Evolutionary conservation across 352 stramenopile species (phyloP).

Genomic region (Phytophthora sansomeana): DNA sequence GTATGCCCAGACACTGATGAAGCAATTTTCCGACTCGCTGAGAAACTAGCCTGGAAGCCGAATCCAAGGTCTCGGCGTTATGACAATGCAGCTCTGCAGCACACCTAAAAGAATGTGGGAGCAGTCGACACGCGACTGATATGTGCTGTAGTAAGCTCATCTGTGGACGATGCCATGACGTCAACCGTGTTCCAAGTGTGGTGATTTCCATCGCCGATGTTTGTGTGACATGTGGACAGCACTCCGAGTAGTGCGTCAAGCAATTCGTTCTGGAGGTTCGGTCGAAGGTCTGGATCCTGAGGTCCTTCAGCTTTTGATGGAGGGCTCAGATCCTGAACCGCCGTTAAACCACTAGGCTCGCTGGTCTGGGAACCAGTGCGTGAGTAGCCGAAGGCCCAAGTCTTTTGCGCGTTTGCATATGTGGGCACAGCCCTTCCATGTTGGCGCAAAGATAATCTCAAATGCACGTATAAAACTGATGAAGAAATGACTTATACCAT

Average conservation of each 20-base stretch:
- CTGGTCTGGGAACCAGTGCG: no score
- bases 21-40: no score
- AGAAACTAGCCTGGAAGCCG: no score
- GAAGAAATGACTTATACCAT: no score
- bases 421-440: no score
- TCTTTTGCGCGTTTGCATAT: slow-evolving; percentile 11
- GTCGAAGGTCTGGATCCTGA: slow-evolving; percentile 1
- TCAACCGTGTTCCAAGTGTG: slow-evolving; percentile 3
- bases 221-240: slow-evolving; percentile 8
- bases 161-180: not conserved
- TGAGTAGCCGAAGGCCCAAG: slow-evolving; percentile 4
- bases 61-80: not conserved
- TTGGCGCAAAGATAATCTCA: no score
- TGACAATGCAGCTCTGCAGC: not conserved
- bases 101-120: not conserved
- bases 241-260: slow-evolving; percentile 2
- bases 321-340: not conserved
- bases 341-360: slow-evolving; percentile 28
- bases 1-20: no score
- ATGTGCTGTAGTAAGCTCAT: not conserved
- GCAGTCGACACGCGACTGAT: not conserved
- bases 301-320: not conserved
- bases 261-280: not conserved
- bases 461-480: no score
- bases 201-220: not conserved